A percentile compares a stretch with the other conserved stretches of the same genome.
Conservation (phyloP, 2,329 filamentous ascomycete species). For the Coniochaeta pulveracea region DNA sequence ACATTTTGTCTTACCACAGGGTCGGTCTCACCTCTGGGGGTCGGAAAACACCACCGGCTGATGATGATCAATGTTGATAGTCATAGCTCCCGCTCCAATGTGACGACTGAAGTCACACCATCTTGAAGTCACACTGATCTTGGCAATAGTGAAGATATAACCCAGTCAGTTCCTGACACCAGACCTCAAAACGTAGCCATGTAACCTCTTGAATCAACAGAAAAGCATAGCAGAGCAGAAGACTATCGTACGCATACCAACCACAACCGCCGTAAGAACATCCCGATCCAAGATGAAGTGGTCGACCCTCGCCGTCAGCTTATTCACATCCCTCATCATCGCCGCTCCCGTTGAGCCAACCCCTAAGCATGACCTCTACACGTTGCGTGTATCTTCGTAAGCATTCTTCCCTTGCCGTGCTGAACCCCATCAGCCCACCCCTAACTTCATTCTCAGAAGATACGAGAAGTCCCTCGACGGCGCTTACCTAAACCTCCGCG, state of each 20-base stretch:
- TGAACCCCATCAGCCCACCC: neutral
- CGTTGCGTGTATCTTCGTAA: conserved; percentile 14
- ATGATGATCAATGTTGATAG: too few species aligned
- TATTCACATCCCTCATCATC: conserved; percentile 9
- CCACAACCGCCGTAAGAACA: neutral
- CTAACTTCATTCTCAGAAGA: neutral
- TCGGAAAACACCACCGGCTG: too few species aligned
- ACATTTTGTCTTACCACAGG: too few species aligned
- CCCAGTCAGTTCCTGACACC: too few species aligned
- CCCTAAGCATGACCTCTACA: conserved; percentile 9
- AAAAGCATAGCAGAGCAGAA: too few species aligned
- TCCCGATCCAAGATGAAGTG: conserved; percentile 12
- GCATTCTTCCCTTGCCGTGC: conserved; percentile 1
- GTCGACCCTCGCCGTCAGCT: conserved; percentile 9
- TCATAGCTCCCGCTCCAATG: too few species aligned
- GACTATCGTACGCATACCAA: neutral
- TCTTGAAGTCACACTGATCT: too few species aligned
- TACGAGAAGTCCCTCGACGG: conserved; percentile 15
- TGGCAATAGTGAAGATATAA: too few species aligned
- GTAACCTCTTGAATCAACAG: too few species aligned
- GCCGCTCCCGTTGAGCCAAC: conserved; percentile 8
- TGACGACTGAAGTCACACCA: too few species aligned
- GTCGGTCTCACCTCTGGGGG: too few species aligned
- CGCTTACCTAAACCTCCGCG: conserved; percentile 19
- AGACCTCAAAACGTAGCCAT: too few species aligned